phyloP scores from a whole-genome alignment of 2,329 filamentous ascomycete genomes.

The Talaromyces islandicus region DNA sequence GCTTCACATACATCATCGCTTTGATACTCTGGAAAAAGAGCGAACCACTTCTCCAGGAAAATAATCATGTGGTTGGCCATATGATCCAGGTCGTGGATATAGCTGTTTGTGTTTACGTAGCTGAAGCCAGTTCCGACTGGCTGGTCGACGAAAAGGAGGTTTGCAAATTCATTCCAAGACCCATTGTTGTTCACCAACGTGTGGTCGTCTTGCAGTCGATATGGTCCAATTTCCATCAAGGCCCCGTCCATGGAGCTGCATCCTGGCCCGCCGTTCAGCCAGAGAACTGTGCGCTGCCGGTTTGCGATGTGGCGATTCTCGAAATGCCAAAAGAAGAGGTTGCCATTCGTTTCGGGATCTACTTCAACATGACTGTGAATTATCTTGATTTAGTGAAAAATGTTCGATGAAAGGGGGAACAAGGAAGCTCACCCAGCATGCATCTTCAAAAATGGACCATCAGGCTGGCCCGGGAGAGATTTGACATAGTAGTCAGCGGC shows the following conservation, averaged over 20 bases:
- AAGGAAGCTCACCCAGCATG: conserved; percentile 73
- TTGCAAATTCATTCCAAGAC: conserved; percentile 98
- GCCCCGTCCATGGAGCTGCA: conserved; percentile 97
- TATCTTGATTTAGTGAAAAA: background rate
- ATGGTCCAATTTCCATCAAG: conserved; percentile 93
- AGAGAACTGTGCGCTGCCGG: conserved; percentile 82
- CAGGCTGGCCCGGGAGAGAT: conserved; percentile 75
- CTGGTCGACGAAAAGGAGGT: conserved; percentile 93
- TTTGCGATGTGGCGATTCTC: conserved; percentile 94
- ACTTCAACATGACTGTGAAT: conserved; percentile 77
- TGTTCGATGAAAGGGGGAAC: background rate
- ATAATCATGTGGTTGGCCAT: conserved; percentile 85
- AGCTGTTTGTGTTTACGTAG: conserved; percentile 86
- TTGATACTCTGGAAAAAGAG: conserved; percentile 84
- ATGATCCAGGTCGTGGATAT: conserved; percentile 73
- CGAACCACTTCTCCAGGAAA: conserved; percentile 90
- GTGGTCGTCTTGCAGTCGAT: conserved; percentile 69
- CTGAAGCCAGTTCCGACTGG: conserved; percentile 95
- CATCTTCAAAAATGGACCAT: conserved; percentile 81
- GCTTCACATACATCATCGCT: conserved; percentile 71
- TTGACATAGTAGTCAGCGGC: conserved; percentile 88
- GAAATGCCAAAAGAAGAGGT: conserved; percentile 98
- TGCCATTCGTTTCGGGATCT: conserved; percentile 75
- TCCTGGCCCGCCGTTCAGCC: conserved; percentile 94
- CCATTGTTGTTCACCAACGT: conserved; percentile 77